Evolutionary conservation across 805 yeast species (phyloP).

Genomic region (Wickerhamomyces alni): DNA sequence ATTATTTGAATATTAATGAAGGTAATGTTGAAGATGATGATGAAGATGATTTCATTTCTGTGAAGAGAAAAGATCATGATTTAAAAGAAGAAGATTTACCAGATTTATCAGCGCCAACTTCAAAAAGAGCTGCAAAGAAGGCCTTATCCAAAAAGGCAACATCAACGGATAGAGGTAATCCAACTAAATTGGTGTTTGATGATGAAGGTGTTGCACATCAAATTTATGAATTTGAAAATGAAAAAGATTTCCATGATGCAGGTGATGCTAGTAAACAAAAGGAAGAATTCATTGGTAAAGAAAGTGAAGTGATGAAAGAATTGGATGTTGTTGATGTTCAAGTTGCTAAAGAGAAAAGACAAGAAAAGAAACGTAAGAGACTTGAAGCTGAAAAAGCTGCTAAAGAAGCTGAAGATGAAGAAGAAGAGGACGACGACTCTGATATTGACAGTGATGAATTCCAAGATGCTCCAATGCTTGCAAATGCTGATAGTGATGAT

Average conservation of each 20-base stretch:
- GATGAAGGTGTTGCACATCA: conserved; percentile 94
- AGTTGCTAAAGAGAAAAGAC: conserved; percentile 68
- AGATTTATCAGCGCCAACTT: conserved; percentile 55
- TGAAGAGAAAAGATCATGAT: conserved; percentile 74
- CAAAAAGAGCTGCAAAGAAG: conserved; percentile 78
- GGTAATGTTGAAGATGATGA: conserved; percentile 27
- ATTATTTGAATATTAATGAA: conserved; percentile 58
- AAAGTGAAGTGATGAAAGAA: conserved; percentile 58
- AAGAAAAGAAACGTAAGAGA: conserved; percentile 84
- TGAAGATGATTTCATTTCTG: conserved; percentile 58
- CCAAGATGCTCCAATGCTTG: conserved; percentile 15
- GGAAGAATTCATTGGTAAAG: conserved; percentile 58
- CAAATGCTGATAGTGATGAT: conserved; percentile 27
- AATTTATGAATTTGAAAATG: conserved; percentile 84
- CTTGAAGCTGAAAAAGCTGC: conserved; percentile 65
- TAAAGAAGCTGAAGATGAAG: conserved; percentile 18
- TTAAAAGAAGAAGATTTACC: conserved; percentile 61
- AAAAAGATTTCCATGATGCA: conserved; percentile 69
- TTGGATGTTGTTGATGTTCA: conserved; percentile 77
- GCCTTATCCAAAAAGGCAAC: conserved; percentile 84
- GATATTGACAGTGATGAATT: conserved; percentile 22
- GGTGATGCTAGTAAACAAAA: conserved; percentile 70
- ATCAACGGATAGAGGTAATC: conserved; percentile 51
- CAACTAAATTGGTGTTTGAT: conserved; percentile 80
- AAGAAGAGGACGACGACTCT: conserved; percentile 12